phyloP scores from a whole-genome alignment of 1,284 basidiomycete species.

The Coriolopsis trogii region DNA sequence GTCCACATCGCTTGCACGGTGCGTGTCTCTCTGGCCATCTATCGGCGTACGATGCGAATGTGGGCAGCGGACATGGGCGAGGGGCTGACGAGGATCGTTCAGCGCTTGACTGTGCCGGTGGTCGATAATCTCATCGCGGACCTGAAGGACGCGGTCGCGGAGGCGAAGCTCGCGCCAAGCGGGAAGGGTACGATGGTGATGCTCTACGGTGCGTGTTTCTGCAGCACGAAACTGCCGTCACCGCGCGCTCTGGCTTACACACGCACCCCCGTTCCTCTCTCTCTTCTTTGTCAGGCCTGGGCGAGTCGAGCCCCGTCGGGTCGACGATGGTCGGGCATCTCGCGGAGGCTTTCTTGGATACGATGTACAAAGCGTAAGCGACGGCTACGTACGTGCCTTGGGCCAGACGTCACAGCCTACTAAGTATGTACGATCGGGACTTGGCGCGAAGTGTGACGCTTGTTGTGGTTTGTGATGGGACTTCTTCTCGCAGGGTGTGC shows the following conservation, averaged over 20 bases:
- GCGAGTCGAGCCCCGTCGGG: slow-evolving; percentile 85
- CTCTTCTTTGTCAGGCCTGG: slow-evolving; percentile 70
- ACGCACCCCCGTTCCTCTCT: too few species aligned
- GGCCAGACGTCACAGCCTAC: too few species aligned
- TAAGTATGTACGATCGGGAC: too few species aligned
- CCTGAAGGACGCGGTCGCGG: slow-evolving; percentile 74
- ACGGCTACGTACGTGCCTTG: too few species aligned
- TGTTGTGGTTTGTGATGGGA: too few species aligned
- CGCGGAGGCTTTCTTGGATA: slow-evolving; percentile 81
- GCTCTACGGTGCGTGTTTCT: slow-evolving; percentile 76
- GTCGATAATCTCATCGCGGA: slow-evolving; percentile 83
- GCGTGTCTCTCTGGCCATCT: slow-evolving; percentile 30
- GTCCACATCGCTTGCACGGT: slow-evolving; percentile 96
- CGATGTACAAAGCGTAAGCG: slow-evolving; percentile 77
- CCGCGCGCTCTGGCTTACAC: too few species aligned
- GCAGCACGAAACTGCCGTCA: too few species aligned
- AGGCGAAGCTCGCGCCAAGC: slow-evolving; percentile 58
- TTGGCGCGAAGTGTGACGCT: too few species aligned
- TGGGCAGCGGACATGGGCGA: too few species aligned
- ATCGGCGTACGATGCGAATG: too few species aligned
- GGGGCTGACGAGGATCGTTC: too few species aligned
- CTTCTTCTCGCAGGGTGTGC: too few species aligned
- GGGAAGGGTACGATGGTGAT: slow-evolving; percentile 84
- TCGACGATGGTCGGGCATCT: slow-evolving; percentile 88
- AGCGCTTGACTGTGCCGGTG: slow-evolving; percentile 79